A percentile compares a stretch with the other conserved stretches of the same genome.
phyloP scores from a whole-genome alignment of 2,329 filamentous ascomycete species.

The Apiospora sp. region DNA sequence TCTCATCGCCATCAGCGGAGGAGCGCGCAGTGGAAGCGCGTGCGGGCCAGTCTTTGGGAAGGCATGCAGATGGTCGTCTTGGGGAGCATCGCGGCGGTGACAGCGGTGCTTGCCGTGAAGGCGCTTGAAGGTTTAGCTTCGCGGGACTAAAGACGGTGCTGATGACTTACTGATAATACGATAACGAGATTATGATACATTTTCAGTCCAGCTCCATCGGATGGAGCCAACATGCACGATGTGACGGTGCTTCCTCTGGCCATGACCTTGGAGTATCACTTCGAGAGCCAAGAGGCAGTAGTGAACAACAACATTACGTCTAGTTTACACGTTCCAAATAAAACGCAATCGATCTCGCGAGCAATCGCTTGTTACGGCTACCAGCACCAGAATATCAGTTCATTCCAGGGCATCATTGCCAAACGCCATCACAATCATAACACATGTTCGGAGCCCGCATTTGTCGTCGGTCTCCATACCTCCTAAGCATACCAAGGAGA shows the following conservation, averaged over 20 bases:
- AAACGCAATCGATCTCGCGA: no score
- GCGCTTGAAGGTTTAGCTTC: conserved; percentile 48
- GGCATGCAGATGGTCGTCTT: conserved; percentile 65
- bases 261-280: background rate
- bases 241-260: background rate
- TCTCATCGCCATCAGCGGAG: conserved; percentile 43
- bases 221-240: background rate
- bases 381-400: no score
- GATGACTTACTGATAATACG: background rate
- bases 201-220: background rate
- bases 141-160: conserved; percentile 18
- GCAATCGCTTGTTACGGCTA: no score
- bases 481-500: background rate
- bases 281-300: background rate
- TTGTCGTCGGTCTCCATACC: background rate
- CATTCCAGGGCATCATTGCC: no score
- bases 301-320: background rate
- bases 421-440: background rate
- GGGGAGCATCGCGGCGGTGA: conserved; percentile 63
- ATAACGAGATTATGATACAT: background rate
- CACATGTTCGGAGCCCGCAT: background rate
- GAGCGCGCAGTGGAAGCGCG: conserved; percentile 40
- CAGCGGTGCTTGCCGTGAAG: conserved; percentile 62
- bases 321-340: background rate
- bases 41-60: conserved; percentile 50